Evolutionary conservation across 345 rosid species (phyloP), one percentile per base, ranked within the genome.

Genomic region (Rhodamnia rubescens): DNA sequence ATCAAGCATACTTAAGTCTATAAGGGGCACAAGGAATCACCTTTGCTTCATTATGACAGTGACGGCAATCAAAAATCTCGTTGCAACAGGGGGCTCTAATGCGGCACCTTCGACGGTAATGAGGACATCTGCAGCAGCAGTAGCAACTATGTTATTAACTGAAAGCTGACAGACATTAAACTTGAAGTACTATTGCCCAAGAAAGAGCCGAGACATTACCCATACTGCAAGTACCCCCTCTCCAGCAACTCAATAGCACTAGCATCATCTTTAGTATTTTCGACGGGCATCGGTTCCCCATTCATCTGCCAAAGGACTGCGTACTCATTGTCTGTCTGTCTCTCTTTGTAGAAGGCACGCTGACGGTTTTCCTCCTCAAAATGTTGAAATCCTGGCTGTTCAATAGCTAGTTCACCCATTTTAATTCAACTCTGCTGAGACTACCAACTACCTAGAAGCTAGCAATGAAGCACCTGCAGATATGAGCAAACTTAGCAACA

Each of bases 11-110:
- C 56, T 52, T 32, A 42, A 11, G 29, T 85, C 52, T 15, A 40
- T 18, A 27, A 40, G 29, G 3, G n/a, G 80, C 53, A 36, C 57
- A 54, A 29, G 21, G 86, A 85, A 87, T 81, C 85, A 91, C 95
- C 93, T 89, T 92, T n/a, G 91, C 94, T 85, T 96, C 98, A 56
- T 96, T 89, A 86, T 96, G 99, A 88, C 99, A 96, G 86, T 95
- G 99, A 59, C 93, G 98, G 85, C 99, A 96, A 91, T 91, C 94
- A 90, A 93, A 95, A 27, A 93, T 87, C 89, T 93, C 96, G 58
- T 90, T 89, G 85, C 99, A 96, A 88, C 99, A 96, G 85, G 99
- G 99, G 83, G 98, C 96, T 92, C 92, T 92, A 84, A 96, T 91
- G 85, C 87, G 90, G 84, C 98, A 96, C 85, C 96, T 93, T 89